Conservation (phyloP, 2,329 filamentous ascomycete genomes). For the Triangularia setosa region DNA sequence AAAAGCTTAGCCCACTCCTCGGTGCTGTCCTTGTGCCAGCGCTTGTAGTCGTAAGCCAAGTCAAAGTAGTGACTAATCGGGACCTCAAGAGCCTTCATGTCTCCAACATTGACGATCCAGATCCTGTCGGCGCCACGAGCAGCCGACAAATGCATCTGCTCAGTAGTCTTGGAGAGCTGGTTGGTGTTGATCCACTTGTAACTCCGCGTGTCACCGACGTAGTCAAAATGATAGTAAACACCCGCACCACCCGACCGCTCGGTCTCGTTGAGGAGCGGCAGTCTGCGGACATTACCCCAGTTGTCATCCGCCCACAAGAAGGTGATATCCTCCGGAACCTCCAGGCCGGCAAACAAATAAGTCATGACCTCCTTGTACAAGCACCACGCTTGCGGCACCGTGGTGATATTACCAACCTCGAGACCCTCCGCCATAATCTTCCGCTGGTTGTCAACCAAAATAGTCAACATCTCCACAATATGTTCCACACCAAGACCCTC, state of each 20-base stretch:
- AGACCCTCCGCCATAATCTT: conserved; percentile 55
- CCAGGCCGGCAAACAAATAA: conserved; percentile 62
- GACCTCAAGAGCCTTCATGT: conserved; percentile 61
- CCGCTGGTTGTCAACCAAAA: conserved; percentile 58
- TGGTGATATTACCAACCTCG: conserved; percentile 43
- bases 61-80: conserved; percentile 66
- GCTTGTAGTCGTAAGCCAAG: conserved; percentile 60
- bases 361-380: conserved; percentile 71
- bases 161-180: conserved; percentile 56
- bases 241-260: conserved; percentile 59
- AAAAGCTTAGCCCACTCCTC: conserved; percentile 50
- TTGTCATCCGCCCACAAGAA: conserved; percentile 69
- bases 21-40: conserved; percentile 54
- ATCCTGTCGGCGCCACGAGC: conserved; percentile 55
- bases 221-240: conserved; percentile 61
- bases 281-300: conserved; percentile 60
- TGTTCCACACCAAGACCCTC: conserved; percentile 50
- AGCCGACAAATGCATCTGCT: conserved; percentile 58
- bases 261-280: conserved; percentile 58
- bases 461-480: conserved; percentile 56
- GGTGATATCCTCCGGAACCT: conserved; percentile 62
- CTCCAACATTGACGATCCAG: conserved; percentile 66
- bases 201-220: conserved; percentile 44
- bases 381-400: conserved; percentile 67
- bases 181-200: conserved; percentile 64